Evolutionary conservation across 306 rosid genomes (phyloP), one percentile per base, ranked within the genome.

Genomic region (Cicer chorassanicum): DNA sequence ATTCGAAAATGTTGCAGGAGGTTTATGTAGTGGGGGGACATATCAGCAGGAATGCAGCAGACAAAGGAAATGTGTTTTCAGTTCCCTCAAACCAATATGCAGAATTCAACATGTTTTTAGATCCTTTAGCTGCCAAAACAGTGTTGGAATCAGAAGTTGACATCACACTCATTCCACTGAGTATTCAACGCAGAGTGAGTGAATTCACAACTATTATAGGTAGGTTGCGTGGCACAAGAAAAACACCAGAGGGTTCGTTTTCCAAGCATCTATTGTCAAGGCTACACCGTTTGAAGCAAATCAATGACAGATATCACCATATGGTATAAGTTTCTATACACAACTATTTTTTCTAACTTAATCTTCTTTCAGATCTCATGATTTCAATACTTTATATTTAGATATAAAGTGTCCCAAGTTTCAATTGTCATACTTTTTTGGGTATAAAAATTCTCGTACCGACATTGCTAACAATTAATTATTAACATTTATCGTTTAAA

Each of bases 1-100:
- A 38, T 42, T 41, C 7, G 44, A 45, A 77, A 69, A 15, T 21
- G 39, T 57, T 83, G 65, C 94, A 94, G 99, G 89, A 90, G 56
- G 90, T 92, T 4, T 94, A 82, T 81, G 82, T 92, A 42, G 93
- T 92, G 13, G 99, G 97, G 71, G 99, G 97, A 24, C 99, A 90
- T 70, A 67, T 90, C 42, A 87, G 86, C 76, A 49, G 14, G 13
- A 77, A 41, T 51, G 75, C 39, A 16, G 39, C 13, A 40, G 99
- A 88, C 72, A 84, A 81, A 84, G 97, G 95, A 66, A 90, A 92
- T 70, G 70, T 94, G 50, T 90, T 92, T 69, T 76, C 96, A 1
- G 68, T 87, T 75, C 89, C 95, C 53, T 85, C 95, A 7, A 90
- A 89, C 61, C 44, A 77, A 77, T 86, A 86, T 74, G 93, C 96